Percentiles rank a stretch among this genome's conserved stretches.
These are phyloP conservation scores for Biscutella laevigata DNA, from an alignment of 441 rosid species.

Conservation along the genomic window DNA sequence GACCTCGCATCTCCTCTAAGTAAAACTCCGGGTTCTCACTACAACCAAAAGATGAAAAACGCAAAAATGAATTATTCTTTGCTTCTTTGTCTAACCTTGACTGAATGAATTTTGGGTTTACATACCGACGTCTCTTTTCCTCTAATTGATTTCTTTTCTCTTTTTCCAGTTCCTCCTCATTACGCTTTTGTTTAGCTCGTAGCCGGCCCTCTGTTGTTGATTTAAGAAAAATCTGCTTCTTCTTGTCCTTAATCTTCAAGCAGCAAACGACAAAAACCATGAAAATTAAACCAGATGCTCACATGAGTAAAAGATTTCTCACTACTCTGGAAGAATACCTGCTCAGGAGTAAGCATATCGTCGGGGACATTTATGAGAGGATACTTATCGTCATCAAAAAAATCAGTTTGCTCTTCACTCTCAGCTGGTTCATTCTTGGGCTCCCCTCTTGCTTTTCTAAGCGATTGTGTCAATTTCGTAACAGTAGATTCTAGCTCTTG, in stretches of 20 bases:
- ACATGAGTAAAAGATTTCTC: constrained; percentile 1
- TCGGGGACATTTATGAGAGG: constrained; percentile 69
- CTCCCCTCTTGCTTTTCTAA: constrained; percentile 82
- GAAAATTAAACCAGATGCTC: neutral
- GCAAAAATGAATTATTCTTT: neutral
- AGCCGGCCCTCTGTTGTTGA: constrained; percentile 76
- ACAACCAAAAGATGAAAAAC: constrained; percentile 14
- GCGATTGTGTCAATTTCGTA: constrained; percentile 48
- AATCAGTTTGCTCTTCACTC: constrained; percentile 57
- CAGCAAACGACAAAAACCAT: neutral
- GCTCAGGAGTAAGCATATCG: constrained; percentile 65
- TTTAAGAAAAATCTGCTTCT: constrained; percentile 70
- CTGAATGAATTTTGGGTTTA: constrained; percentile 11
- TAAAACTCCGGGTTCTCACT: constrained; percentile 86
- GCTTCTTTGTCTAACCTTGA: neutral
- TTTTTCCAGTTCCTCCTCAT: constrained; percentile 67
- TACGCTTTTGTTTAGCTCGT: constrained; percentile 80
- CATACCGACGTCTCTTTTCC: constrained; percentile 79
- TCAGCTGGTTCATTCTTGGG: constrained; percentile 65
- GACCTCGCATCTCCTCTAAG: constrained; percentile 54
- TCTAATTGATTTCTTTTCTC: constrained; percentile 70
- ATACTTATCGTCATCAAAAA: constrained; percentile 49
- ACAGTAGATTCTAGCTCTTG: constrained; percentile 70
- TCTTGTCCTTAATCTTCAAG: constrained; percentile 76
- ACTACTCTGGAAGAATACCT: constrained; percentile 35